Conservation (phyloP, 176 grass and related monocot genomes). For the Carex pumila region DNA sequence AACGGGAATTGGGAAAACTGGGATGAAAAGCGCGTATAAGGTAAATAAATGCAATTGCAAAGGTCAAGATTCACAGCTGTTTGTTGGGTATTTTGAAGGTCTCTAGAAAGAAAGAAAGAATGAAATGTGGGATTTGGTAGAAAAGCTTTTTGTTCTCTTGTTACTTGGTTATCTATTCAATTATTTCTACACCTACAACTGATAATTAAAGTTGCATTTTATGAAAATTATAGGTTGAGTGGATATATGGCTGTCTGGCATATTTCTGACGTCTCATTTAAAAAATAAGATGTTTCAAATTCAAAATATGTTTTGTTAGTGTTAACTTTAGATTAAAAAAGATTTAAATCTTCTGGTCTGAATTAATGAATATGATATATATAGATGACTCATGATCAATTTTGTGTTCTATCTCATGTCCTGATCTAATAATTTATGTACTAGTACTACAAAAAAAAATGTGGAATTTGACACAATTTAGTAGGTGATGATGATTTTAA, state of each 20-base stretch:
- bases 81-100: background rate
- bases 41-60: background rate
- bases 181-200: background rate
- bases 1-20: background rate
- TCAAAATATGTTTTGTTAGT: background rate
- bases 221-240: too few relatives aligned
- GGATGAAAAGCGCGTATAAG: background rate
- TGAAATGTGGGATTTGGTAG: background rate
- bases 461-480: background rate
- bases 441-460: background rate
- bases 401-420: background rate
- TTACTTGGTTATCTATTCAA: background rate
- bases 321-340: background rate
- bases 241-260: too few relatives aligned
- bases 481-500: background rate
- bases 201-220: background rate
- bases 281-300: background rate
- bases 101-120: constrained; percentile 5
- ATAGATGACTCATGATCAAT: background rate
- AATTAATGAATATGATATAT: background rate
- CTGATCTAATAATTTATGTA: background rate
- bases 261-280: background rate
- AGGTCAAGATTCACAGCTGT: constrained; percentile 13
- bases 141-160: background rate
- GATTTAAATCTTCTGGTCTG: background rate